phyloP scores from a whole-genome alignment of 495 filamentous ascomycete species.

The Daldinia caldariorum region DNA sequence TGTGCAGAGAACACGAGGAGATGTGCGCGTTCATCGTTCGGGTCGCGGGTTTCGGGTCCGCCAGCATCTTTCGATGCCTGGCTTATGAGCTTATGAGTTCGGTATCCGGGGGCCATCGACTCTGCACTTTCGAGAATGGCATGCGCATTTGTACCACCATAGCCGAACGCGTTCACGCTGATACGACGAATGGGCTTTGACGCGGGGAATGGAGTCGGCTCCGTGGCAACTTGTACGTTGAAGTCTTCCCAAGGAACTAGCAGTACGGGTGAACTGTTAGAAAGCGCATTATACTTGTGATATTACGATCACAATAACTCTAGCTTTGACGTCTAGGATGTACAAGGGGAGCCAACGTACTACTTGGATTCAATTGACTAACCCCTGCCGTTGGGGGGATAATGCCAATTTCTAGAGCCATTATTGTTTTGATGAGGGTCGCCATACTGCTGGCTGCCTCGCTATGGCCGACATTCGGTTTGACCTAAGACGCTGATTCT shows the following conservation, averaged over 20 bases:
- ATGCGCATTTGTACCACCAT: constrained; percentile 57
- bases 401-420: constrained; percentile 59
- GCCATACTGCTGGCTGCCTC: constrained; percentile 63
- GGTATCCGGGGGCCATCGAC: constrained; percentile 8
- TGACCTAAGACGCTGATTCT: not conserved
- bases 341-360: constrained; percentile 8
- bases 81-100: not conserved
- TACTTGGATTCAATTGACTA: constrained; percentile 57
- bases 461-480: constrained; percentile 60
- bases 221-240: constrained; percentile 38
- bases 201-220: constrained; percentile 26
- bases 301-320: too few relatives aligned
- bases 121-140: constrained; percentile 46
- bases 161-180: constrained; percentile 49
- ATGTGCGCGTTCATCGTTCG: constrained; percentile 17
- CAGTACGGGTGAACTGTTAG: not conserved
- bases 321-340: too few relatives aligned
- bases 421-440: constrained; percentile 60
- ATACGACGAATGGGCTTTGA: constrained; percentile 21
- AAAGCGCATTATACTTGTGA: too few relatives aligned
- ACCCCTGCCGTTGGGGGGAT: constrained; percentile 53
- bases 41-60: not conserved
- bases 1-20: constrained; percentile 41
- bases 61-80: not conserved
- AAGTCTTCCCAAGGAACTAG: constrained; percentile 30